Conservation (phyloP, 352 stramenopile species). For the Phytophthora pseudosyringae region DNA sequence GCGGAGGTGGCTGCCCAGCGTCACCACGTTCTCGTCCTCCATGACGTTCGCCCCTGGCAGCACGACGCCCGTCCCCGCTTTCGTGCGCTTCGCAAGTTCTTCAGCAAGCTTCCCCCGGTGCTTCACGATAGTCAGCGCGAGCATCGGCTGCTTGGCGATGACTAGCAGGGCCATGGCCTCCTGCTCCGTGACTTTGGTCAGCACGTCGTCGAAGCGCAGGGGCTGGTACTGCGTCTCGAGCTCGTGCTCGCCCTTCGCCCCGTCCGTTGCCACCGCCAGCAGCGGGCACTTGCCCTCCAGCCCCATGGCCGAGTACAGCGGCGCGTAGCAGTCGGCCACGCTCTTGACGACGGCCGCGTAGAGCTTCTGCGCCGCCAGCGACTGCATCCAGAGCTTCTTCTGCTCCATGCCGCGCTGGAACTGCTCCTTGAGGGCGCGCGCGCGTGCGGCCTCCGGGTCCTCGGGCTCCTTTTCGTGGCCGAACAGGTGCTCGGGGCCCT, state of each 20-base stretch:
- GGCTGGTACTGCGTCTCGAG: slow-evolving; percentile 57
- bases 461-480: slow-evolving; percentile 24
- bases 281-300: slow-evolving; percentile 31
- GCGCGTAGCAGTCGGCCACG: slow-evolving; percentile 69
- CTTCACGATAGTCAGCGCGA: slow-evolving; percentile 57
- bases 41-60: slow-evolving; percentile 42
- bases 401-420: slow-evolving; percentile 66
- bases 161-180: slow-evolving; percentile 68
- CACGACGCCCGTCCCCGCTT: slow-evolving; percentile 28
- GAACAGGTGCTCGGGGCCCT: slow-evolving; percentile 23
- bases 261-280: slow-evolving; percentile 24
- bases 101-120: slow-evolving; percentile 52
- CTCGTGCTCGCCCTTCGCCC: slow-evolving; percentile 26
- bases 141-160: slow-evolving; percentile 30
- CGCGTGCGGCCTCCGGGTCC: slow-evolving; percentile 26
- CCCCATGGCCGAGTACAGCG: slow-evolving; percentile 50
- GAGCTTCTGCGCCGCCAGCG: slow-evolving; percentile 43
- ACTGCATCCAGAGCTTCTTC: slow-evolving; percentile 71
- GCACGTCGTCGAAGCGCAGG: slow-evolving; percentile 60
- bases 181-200: slow-evolving; percentile 70
- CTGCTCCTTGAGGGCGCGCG: slow-evolving; percentile 41
- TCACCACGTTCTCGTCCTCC: slow-evolving; percentile 42
- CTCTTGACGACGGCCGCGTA: slow-evolving; percentile 51
- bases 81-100: slow-evolving; percentile 35
- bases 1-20: slow-evolving; percentile 51